Evolutionary conservation across 83 land plant species (phyloP), one percentile per base, ranked within the genome.

Genomic region (Picea abies): DNA sequence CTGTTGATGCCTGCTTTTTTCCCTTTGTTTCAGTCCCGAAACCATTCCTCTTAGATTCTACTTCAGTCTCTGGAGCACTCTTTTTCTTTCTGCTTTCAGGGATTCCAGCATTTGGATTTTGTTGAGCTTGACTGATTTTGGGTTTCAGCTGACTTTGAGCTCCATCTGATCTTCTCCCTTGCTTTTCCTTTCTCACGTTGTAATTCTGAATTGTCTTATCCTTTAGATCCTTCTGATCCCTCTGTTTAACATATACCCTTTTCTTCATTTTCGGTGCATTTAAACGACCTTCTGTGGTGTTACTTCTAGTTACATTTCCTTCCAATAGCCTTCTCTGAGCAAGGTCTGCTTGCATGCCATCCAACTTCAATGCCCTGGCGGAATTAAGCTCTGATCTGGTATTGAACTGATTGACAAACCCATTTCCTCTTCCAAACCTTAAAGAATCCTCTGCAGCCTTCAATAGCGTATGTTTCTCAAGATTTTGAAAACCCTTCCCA

Each of bases 241-340:
- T 75, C 78, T 75, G 78, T 75, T 44, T 75, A 49, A 75, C 41
- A 47, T n/a, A 75, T 26, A 11, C 60, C 78, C 60, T 75, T 32
- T 75, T 75, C 56, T 58, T 75, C 78, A 10, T 47, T 22, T 5
- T 75, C n/a, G 77, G 25, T 73, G 77, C 56, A 73, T 10, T 73
- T 22, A 73, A 49, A 73, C 25, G n/a, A 73, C 77, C 77, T 44
- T 20, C 58, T 44, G 58, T 44, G 2, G 22, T 44, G 22, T 75
- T 58, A 49, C 11, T 75, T 75, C 78, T 75, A 22, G 29, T 75
- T 58, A 75, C 26, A 22, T 44, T 75, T 32, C 23, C 78, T 47
- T 25, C 60, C 60, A 75, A 22, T 7, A 75, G 20, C 32, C 78
- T 75, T 25, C 60, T 47, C 60, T 22, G 26, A 75, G 11, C 60